These are phyloP conservation scores for Canavalia gladiata DNA, from an alignment of 306 rosid genomes.

Conservation along the genomic window DNA sequence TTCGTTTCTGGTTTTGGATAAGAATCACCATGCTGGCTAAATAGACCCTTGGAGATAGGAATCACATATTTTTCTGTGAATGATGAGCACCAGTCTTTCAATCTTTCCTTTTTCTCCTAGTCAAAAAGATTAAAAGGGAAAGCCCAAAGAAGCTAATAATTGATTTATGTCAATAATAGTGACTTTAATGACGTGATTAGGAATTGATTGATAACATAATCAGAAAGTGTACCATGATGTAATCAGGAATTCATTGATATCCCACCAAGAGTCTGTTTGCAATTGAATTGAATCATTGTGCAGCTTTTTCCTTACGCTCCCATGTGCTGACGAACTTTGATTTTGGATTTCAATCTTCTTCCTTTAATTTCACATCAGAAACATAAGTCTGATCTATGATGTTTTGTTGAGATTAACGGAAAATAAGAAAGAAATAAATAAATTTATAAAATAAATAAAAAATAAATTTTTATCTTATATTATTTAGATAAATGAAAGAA, in stretches of 20 bases:
- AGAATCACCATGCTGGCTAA: conserved; percentile 12
- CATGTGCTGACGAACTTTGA: neutral
- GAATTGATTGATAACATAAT: conserved; percentile 1
- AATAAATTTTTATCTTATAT: too few species aligned
- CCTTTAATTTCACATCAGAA: conserved; percentile 10
- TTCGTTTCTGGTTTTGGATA: conserved; percentile 26
- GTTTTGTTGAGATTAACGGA: too few species aligned
- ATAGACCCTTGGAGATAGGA: neutral
- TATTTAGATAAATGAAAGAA: too few species aligned
- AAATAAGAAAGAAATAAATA: too few species aligned
- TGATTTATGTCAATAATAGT: neutral
- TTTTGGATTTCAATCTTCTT: conserved; percentile 11
- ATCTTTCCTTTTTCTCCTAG: neutral
- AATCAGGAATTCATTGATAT: conserved; percentile 22
- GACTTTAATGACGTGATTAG: neutral
- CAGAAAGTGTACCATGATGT: neutral
- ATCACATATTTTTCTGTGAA: neutral
- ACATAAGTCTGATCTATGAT: neutral
- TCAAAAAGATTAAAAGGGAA: conserved; percentile 8
- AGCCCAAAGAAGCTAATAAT: neutral
- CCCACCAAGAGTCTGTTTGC: conserved; percentile 40
- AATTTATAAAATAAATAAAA: too few species aligned
- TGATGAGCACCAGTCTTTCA: neutral
- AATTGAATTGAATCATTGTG: conserved; percentile 24
- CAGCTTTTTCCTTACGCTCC: conserved; percentile 12